Base-by-base conservation (phyloP, 2,329 filamentous ascomycete species). In the Celoporthe dispersa region DNA sequence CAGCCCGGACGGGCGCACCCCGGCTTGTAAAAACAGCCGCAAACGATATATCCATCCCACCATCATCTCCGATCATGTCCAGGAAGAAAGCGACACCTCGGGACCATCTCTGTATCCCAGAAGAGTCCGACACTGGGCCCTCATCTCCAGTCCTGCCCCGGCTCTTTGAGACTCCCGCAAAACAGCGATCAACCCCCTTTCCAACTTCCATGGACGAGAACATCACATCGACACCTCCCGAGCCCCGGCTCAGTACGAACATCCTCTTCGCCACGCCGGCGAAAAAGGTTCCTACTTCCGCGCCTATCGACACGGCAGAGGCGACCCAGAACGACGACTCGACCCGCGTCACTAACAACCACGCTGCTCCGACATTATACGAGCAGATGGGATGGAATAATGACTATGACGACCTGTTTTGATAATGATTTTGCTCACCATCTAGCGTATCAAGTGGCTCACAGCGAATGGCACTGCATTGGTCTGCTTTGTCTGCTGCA, bases 351-450 rank as follows among this genome's bases (percentile, higher is more conserved):
- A 63, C 60, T 37, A 62, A 39, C n/a, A 51, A 33, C 44, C 62
- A 59, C 11, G 39, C 66, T 19, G 57, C 57, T 44, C 71, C 79
- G 72, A 85, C 84, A 14, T 85, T 89, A 66, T 90, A 86, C 73
- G 81, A 87, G 74, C 80, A 80, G 73, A 77, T 89, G 57, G 87
- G 87, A 61, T 90, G 87, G 87, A 86, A 88, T 75, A 57, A 39
- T 28, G 83, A 88, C 70, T 86, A 88, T 70, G 77, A 81, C 25
- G 57, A 35, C 59, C 33, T 68, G 14, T 68, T 68, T 69, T 76
- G 84, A 88, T 76, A 81, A 83, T 76, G 8, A 37, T 31, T 76
- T 82, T 77, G 79, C 71, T 81, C 78, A 78, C 71, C 37, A 2
- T 11, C 9, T 65, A 63, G 31, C 48, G 41, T 12, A 31, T 8